A percentile compares a stretch with the other conserved stretches of the same genome.
Evolutionary conservation across 805 yeast species (phyloP).

Genomic region (Candida maltosa): DNA sequence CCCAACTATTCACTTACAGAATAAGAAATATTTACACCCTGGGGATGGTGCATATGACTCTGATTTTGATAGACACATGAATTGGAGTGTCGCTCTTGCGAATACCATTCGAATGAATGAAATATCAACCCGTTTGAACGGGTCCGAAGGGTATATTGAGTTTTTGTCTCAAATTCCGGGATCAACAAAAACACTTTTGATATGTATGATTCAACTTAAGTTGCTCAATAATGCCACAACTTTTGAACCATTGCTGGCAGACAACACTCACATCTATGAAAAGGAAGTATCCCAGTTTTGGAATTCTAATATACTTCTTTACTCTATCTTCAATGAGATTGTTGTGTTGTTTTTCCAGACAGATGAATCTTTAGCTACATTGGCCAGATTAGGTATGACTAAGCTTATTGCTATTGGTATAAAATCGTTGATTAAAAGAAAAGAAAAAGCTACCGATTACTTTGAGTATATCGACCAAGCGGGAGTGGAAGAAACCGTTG

Average conservation of each 20-base stretch:
- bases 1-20: slow-evolving; percentile 1
- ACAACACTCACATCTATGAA: slow-evolving; percentile 1
- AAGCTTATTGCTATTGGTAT: slow-evolving; percentile 23
- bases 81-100: slow-evolving; percentile 31
- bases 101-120: slow-evolving; percentile 58
- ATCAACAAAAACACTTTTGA: slow-evolving; percentile 28
- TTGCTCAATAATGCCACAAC: slow-evolving; percentile 1
- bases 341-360: slow-evolving; percentile 41
- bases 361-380: slow-evolving; percentile 38
- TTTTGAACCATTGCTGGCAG: no score
- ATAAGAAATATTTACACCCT: slow-evolving; percentile 1
- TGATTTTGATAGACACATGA: slow-evolving; percentile 16
- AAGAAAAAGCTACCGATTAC: neutral
- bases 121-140: slow-evolving; percentile 52
- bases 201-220: slow-evolving; percentile 43
- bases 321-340: slow-evolving; percentile 37
- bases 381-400: slow-evolving; percentile 28
- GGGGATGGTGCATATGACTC: slow-evolving; percentile 12
- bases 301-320: slow-evolving; percentile 17
- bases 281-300: slow-evolving; percentile 21
- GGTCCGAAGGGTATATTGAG: slow-evolving; percentile 16
- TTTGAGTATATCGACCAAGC: slow-evolving; percentile 1
- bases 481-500: neutral
- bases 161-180: slow-evolving; percentile 26
- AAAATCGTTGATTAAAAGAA: slow-evolving; percentile 15